Evolutionary conservation across 768 basidiomycete species (phyloP).

Genomic region (Obba rivulosa): DNA sequence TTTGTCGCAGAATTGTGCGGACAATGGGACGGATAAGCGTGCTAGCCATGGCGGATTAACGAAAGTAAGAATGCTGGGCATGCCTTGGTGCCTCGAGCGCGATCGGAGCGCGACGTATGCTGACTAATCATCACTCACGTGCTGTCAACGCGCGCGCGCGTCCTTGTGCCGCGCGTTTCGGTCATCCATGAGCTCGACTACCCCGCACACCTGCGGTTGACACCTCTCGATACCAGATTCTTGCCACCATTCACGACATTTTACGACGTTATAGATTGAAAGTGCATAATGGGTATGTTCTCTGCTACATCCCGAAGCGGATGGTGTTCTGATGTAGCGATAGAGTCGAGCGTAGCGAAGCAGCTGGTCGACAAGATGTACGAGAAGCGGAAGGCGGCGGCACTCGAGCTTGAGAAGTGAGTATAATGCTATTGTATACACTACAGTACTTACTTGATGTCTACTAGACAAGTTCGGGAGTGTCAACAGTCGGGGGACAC

Average conservation of each 20-base stretch:
- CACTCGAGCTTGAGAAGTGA: slow-evolving; percentile 93
- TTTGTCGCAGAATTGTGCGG: too few relatives aligned
- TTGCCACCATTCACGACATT: too few relatives aligned
- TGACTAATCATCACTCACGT: slow-evolving; percentile 78
- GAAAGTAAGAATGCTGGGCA: too few relatives aligned
- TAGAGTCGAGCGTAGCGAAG: slow-evolving; percentile 71
- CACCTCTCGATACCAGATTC: too few relatives aligned
- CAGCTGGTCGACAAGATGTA: slow-evolving; percentile 92
- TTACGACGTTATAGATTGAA: neutral
- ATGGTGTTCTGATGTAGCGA: slow-evolving; percentile 1
- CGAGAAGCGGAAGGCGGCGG: slow-evolving; percentile 94
- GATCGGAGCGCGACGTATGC: slow-evolving; percentile 23
- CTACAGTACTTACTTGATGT: neutral
- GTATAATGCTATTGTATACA: slow-evolving; percentile 8
- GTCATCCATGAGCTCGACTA: slow-evolving; percentile 9
- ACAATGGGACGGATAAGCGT: too few relatives aligned
- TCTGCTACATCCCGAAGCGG: neutral
- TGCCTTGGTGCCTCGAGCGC: too few relatives aligned
- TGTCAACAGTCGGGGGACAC: slow-evolving; percentile 79
- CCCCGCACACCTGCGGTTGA: too few relatives aligned
- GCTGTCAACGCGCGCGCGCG: slow-evolving; percentile 82
- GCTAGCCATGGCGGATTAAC: too few relatives aligned
- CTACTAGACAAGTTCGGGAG: slow-evolving; percentile 73
- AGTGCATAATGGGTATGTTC: slow-evolving; percentile 17
- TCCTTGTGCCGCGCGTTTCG: slow-evolving; percentile 38